Base-by-base conservation (phyloP, 2,329 filamentous ascomycete genomes). In the Hortaea werneckii region DNA sequence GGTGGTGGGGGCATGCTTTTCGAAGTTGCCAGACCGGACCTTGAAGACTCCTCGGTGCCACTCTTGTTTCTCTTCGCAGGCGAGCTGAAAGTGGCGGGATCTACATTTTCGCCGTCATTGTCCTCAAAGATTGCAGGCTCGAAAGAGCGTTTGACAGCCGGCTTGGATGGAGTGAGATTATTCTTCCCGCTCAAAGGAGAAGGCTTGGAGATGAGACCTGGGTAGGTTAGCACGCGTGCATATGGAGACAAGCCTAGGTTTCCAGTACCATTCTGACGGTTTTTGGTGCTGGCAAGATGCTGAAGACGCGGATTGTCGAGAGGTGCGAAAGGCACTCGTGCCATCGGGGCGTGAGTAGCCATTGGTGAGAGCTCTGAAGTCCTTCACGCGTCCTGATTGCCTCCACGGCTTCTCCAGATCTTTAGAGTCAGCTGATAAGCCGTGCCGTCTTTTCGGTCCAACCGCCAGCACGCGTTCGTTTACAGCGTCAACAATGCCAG, bases 311-410 rank as follows among this genome's bases (percentile, higher is more conserved):
- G 70, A 56, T 74, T 75, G 61, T 85, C 79, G 45, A 89, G 73
- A 41, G 82, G 82, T 61, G 80, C 85, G 65, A 89, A 88, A 5
- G 85, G 85, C 67, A 87, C 83, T 59, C 85, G 79, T 51, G 58
- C 56, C 53, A 62, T 53, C 40, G 61, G 56, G 8, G 50, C 52
- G 53, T 56, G 55, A 26, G 57, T 52, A 13, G 62, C 53, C 57
- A 62, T 63, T 46, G 48, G 20, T 20, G 20, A 20, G 20, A 20
- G 20, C 20, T 20, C 20, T 20, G 20, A 20, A 20, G 20, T 20
- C 20, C 20, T 20, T 20, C 9, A 9, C 32, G 32, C 8, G 32
- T 35, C 32, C n/a, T 35, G 32, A 35, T 35, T 35, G 32, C 32
- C 8, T 40, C 20, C 20, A 20, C 20, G 20, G 20, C 20, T 4